Base-by-base conservation (phyloP, 139 green algal genomes). In the Chlamydomonas schloesseri region DNA sequence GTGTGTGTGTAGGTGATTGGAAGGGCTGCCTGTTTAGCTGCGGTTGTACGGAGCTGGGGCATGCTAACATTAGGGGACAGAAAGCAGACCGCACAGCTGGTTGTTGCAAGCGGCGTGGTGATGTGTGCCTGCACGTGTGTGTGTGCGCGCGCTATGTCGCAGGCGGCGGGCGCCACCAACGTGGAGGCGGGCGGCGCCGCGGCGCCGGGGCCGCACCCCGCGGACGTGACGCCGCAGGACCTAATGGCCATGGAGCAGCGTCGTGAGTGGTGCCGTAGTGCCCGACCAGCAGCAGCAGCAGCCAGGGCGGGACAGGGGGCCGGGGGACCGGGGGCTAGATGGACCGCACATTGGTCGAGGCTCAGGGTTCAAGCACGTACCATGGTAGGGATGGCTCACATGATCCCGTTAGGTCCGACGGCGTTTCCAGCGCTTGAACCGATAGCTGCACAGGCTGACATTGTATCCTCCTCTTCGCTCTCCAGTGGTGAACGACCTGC, bases 401-500 rank as follows among this genome's bases (percentile, higher is more conserved):
- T n/a, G n/a, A n/a, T n/a, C n/a, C n/a, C n/a, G n/a, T n/a, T n/a
- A n/a, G n/a, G n/a, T n/a, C n/a, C n/a, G n/a, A n/a, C n/a, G n/a
- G n/a, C n/a, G n/a, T n/a, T 65, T 29, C 50, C 14, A 11, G 50
- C 11, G 50, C 50, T 65, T 65, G 58, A 10, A 29, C 58, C 58
- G 58, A 20, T 65, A 20, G n/a, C n/a, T n/a, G n/a, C n/a, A n/a
- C n/a, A n/a, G n/a, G n/a, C n/a, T n/a, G n/a, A n/a, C n/a, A n/a
- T n/a, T n/a, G n/a, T n/a, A n/a, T n/a, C n/a, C n/a, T n/a, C n/a
- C n/a, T n/a, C n/a, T n/a, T n/a, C n/a, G n/a, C n/a, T n/a, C n/a
- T n/a, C n/a, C 77, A 88, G 85, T 99, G n/a, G 91, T 98, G 69
- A 92, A 97, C 58, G 96, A 98, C 87, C 83, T 99, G 81, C 90